These are phyloP conservation scores for Monsonia emarginata DNA, from an alignment of 441 rosid species.

Conservation along the genomic window DNA sequence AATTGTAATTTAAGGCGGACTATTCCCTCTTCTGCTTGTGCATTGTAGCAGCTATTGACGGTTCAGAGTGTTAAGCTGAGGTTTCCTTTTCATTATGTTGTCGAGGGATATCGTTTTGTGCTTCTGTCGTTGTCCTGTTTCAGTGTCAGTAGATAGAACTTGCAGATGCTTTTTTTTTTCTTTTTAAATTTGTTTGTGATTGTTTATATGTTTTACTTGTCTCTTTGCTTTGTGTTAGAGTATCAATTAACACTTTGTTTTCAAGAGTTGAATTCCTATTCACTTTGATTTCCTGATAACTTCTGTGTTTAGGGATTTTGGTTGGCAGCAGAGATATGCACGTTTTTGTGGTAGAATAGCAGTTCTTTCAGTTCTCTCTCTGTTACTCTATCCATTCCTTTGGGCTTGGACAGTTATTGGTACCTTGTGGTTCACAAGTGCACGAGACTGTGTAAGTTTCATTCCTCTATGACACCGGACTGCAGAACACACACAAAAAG, in stretches of 20 bases:
- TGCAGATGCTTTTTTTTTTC: not conserved
- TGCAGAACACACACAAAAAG: not conserved
- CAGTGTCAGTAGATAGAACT: slow-evolving; percentile 1
- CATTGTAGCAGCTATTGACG: no score
- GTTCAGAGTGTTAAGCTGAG: no score
- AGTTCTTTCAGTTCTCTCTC: slow-evolving; percentile 63
- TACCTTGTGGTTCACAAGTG: slow-evolving; percentile 70
- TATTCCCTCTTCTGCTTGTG: no score
- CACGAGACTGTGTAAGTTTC: slow-evolving; percentile 64
- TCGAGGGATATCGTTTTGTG: no score
- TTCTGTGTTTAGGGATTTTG: slow-evolving; percentile 59
- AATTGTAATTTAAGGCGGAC: no score
- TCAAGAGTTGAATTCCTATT: slow-evolving; percentile 2
- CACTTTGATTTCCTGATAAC: not conserved
- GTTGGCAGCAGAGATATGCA: slow-evolving; percentile 86
- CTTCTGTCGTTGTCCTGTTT: not conserved
- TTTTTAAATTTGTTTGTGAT: not conserved
- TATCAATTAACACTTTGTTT: not conserved
- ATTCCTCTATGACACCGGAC: not conserved
- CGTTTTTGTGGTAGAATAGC: slow-evolving; percentile 87
- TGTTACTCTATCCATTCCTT: slow-evolving; percentile 81
- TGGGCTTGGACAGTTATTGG: slow-evolving; percentile 97
- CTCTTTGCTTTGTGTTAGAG: no score
- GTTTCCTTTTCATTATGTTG: no score
- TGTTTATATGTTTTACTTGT: not conserved